Evolutionary conservation across 345 rosid species (phyloP).

Genomic region (Murraya paniculata): DNA sequence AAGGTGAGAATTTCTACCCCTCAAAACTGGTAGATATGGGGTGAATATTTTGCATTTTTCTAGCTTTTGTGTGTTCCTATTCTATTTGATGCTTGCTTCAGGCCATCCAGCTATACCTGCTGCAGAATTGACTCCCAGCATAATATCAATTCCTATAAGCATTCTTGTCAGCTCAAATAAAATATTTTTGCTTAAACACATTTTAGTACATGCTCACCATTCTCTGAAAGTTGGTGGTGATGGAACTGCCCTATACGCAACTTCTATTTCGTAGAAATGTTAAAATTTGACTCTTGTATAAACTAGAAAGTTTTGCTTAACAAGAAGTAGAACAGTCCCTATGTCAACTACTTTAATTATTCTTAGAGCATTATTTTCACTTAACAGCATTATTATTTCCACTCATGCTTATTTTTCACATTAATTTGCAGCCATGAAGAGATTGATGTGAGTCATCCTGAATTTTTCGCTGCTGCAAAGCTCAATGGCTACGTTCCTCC

Average conservation of each 20-base stretch:
- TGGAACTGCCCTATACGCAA: neutral
- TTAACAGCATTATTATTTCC: neutral
- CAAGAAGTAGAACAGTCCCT: neutral
- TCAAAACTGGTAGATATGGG: neutral
- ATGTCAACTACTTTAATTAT: neutral
- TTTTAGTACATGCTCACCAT: neutral
- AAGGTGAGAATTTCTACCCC: constrained; percentile 41
- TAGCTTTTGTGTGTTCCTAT: neutral
- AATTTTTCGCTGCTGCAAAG: constrained; percentile 84
- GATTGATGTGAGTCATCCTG: constrained; percentile 92
- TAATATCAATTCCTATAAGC: neutral
- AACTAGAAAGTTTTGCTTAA: neutral
- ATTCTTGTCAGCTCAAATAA: neutral
- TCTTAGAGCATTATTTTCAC: neutral
- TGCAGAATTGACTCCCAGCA: neutral
- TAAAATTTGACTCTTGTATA: neutral
- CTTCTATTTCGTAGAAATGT: neutral
- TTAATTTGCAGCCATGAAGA: constrained; percentile 76
- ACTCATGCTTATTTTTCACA: constrained; percentile 6
- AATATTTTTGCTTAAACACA: neutral
- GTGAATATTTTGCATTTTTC: neutral
- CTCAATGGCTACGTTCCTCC: constrained; percentile 91
- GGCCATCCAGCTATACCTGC: neutral
- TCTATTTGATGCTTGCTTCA: neutral
- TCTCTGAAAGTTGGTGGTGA: neutral